Evolutionary conservation across 352 stramenopile genomes (phyloP).

Genomic region (Globisporangium abappressorium): DNA sequence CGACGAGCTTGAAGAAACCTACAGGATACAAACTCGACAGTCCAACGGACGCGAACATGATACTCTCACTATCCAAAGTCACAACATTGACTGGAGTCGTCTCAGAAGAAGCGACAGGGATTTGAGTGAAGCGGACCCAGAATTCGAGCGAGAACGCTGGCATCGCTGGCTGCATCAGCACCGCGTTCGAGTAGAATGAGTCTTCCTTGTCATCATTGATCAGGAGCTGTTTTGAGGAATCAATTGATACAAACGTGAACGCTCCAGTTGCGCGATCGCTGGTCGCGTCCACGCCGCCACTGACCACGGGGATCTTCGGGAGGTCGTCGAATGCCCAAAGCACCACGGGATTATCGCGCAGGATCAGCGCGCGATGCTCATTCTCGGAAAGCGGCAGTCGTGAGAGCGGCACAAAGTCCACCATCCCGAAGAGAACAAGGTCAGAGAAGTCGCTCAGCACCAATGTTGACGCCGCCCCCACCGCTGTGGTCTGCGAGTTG

Average conservation of each 20-base stretch:
- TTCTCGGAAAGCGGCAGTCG: conserved; percentile 47
- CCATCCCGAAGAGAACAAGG: conserved; percentile 39
- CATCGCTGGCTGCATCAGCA: conserved; percentile 44
- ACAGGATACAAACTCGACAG: conserved; percentile 1
- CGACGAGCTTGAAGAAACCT: conserved; percentile 28
- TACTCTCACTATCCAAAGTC: conserved; percentile 8
- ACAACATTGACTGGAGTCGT: conserved; percentile 9
- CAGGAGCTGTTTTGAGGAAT: conserved; percentile 20
- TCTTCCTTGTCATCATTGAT: conserved; percentile 48
- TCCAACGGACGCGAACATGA: conserved; percentile 11
- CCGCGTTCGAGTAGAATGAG: conserved; percentile 51
- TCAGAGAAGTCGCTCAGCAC: conserved; percentile 56
- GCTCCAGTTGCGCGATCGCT: conserved; percentile 10
- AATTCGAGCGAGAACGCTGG: conserved; percentile 64
- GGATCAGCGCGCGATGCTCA: conserved; percentile 44
- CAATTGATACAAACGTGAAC: conserved; percentile 12
- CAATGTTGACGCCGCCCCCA: conserved; percentile 21
- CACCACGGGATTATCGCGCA: conserved; percentile 61
- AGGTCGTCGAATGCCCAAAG: conserved; percentile 58
- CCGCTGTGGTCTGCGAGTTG: conserved; percentile 16
- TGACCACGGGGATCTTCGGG: conserved; percentile 23
- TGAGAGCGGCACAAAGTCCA: conserved; percentile 31
- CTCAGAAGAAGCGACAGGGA: background rate
- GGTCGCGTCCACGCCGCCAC: background rate
- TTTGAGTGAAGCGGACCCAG: conserved; percentile 34